These are phyloP conservation scores for Dactylellina haptotyla DNA, from an alignment of 2,329 filamentous ascomycete species.

Conservation along the genomic window DNA sequence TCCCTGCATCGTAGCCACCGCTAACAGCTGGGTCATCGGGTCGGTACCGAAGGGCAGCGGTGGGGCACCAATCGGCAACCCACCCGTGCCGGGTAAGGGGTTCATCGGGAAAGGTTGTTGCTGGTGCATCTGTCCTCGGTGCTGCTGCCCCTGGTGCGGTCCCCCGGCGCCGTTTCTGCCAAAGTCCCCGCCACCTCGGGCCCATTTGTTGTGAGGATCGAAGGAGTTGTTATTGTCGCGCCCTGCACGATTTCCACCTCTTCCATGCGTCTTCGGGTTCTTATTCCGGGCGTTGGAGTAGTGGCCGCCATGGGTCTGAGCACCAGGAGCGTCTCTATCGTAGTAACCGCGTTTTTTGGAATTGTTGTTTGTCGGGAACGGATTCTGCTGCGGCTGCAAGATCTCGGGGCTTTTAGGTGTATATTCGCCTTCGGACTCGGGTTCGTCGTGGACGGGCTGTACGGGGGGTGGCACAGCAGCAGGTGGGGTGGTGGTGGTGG, in stretches of 20 bases:
- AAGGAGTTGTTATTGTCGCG: slow-evolving; percentile 4
- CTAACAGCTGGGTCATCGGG: slow-evolving; percentile 70
- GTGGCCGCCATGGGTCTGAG: slow-evolving; percentile 22
- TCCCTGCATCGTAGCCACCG: slow-evolving; percentile 32
- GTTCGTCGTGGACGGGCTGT: slow-evolving; percentile 23
- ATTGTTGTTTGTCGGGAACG: slow-evolving; percentile 15
- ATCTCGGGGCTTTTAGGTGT: slow-evolving; percentile 37
- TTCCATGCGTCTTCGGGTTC: slow-evolving; percentile 41
- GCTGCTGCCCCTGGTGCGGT: slow-evolving; percentile 24
- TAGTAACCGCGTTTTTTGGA: slow-evolving; percentile 46
- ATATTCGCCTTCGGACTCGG: slow-evolving; percentile 36
- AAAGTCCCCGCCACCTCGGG: slow-evolving; percentile 43
- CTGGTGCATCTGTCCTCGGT: slow-evolving; percentile 57
- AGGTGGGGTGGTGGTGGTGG: neutral
- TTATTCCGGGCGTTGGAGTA: slow-evolving; percentile 49
- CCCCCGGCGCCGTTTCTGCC: slow-evolving; percentile 15
- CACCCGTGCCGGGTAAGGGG: neutral
- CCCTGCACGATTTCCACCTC: slow-evolving; percentile 14
- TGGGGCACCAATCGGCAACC: slow-evolving; percentile 14
- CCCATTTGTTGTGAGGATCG: slow-evolving; percentile 48
- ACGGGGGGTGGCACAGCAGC: slow-evolving; percentile 1
- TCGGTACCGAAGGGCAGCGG: slow-evolving; percentile 60
- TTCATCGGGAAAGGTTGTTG: slow-evolving; percentile 56
- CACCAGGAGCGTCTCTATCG: slow-evolving; percentile 43
- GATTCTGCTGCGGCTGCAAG: neutral